These are phyloP conservation scores for Stachybotrys echinatus DNA, from an alignment of 2,329 filamentous ascomycete genomes.

Conservation along the genomic window DNA sequence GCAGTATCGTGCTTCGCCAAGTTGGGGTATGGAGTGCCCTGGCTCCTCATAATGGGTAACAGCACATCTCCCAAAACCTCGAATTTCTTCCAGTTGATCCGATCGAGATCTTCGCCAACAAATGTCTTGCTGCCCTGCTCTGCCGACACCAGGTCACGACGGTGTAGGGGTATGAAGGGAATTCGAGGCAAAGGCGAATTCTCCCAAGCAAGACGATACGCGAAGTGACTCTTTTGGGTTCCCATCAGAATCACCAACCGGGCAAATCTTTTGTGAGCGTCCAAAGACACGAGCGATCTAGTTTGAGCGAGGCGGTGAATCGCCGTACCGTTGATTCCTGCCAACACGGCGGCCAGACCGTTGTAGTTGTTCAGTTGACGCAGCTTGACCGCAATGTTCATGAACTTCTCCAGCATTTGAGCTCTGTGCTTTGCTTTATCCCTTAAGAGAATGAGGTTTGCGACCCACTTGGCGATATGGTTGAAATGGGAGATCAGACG, in stretches of 20 bases:
- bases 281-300: conserved; percentile 64
- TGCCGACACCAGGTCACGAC: conserved; percentile 83
- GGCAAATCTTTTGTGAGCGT: conserved; percentile 78
- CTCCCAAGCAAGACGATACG: conserved; percentile 96
- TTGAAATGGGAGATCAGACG: conserved; percentile 94
- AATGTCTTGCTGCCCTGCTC: conserved; percentile 92
- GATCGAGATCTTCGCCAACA: conserved; percentile 63
- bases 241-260: conserved; percentile 89
- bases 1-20: conserved; percentile 65
- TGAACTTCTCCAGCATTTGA: conserved; percentile 89
- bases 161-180: conserved; percentile 85
- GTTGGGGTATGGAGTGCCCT: conserved; percentile 75
- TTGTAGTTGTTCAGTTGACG: conserved; percentile 97
- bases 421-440: conserved; percentile 96
- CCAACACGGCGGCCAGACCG: conserved; percentile 85
- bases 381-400: conserved; percentile 80
- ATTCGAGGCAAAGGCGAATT: conserved; percentile 88
- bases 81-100: conserved; percentile 98
- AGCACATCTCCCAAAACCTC: conserved; percentile 92
- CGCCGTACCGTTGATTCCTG: conserved; percentile 83
- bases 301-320: conserved; percentile 82
- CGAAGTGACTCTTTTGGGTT: conserved; percentile 85
- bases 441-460: conserved; percentile 78
- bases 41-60: conserved; percentile 84
- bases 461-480: conserved; percentile 75